These are phyloP conservation scores for Coniochaeta sp. DNA, from an alignment of 2,329 filamentous ascomycete genomes.

Conservation along the genomic window DNA sequence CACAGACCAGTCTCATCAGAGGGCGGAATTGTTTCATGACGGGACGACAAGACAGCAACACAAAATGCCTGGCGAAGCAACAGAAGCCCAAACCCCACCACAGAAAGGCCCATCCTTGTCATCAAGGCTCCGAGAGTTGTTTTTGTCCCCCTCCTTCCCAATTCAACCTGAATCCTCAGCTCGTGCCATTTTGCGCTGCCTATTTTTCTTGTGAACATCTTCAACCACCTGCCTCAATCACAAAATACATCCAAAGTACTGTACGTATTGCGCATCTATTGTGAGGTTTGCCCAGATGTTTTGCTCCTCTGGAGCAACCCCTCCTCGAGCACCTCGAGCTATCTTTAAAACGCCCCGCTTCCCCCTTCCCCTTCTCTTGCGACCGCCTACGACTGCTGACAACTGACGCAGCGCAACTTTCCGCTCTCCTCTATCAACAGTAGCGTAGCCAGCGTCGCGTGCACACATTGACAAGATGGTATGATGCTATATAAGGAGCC, in stretches of 20 bases:
- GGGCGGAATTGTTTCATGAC: background rate
- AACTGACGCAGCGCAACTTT: background rate
- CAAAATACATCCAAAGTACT: background rate
- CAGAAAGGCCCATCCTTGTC: background rate
- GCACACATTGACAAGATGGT: constrained; percentile 1
- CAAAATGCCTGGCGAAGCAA: background rate
- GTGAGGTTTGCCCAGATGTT: background rate
- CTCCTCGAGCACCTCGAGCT: background rate
- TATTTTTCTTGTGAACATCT: background rate
- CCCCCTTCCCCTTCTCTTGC: background rate
- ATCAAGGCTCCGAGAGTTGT: constrained; percentile 1
- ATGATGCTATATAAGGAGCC: background rate
- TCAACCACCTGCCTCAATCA: background rate
- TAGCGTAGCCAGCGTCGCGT: background rate
- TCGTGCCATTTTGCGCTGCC: background rate
- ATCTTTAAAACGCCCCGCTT: constrained; percentile 1
- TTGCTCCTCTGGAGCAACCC: background rate
- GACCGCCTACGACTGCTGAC: background rate
- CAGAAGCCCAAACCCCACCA: constrained; percentile 1
- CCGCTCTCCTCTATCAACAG: background rate
- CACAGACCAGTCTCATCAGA: background rate
- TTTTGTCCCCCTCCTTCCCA: background rate
- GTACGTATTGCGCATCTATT: background rate
- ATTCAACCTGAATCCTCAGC: background rate
- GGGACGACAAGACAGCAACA: background rate